Conservation (phyloP, 208 protist genomes). For the Borovskyia barvae region DNA sequence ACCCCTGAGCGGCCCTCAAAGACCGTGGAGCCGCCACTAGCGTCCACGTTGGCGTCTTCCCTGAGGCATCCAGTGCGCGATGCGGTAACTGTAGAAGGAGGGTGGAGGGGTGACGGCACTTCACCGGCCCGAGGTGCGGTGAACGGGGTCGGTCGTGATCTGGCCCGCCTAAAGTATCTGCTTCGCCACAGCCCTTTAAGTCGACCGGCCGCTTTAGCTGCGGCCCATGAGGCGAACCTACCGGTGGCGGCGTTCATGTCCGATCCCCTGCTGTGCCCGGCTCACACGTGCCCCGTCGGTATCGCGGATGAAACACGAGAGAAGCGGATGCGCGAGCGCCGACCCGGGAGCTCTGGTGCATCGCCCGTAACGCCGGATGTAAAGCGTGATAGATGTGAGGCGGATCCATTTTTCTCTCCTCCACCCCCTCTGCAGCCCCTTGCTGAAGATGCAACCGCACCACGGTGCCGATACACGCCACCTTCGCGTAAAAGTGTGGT, state of each 20-base stretch:
- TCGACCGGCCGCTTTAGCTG: no score
- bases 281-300: background rate
- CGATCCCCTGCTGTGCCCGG: background rate
- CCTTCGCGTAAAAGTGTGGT: slow-evolving; percentile 10
- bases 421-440: slow-evolving; percentile 5
- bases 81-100: no score
- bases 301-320: background rate
- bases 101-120: no score
- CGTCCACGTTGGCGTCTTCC: no score
- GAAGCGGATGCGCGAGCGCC: slow-evolving; percentile 10
- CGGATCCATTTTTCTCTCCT: background rate
- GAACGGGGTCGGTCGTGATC: no score
- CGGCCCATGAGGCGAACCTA: no score
- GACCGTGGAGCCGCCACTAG: no score
- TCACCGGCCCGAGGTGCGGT: no score
- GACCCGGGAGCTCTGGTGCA: background rate
- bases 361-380: slow-evolving; percentile 16
- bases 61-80: no score
- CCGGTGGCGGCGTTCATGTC: no score
- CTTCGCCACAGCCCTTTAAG: no score
- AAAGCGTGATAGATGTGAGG: slow-evolving; percentile 21
- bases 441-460: background rate
- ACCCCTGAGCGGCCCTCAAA: slow-evolving; percentile 11
- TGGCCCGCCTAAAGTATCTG: no score
- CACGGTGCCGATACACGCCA: background rate